Conservation (phyloP, 2,329 filamentous ascomycete genomes). For the Penicillium digitatum region DNA sequence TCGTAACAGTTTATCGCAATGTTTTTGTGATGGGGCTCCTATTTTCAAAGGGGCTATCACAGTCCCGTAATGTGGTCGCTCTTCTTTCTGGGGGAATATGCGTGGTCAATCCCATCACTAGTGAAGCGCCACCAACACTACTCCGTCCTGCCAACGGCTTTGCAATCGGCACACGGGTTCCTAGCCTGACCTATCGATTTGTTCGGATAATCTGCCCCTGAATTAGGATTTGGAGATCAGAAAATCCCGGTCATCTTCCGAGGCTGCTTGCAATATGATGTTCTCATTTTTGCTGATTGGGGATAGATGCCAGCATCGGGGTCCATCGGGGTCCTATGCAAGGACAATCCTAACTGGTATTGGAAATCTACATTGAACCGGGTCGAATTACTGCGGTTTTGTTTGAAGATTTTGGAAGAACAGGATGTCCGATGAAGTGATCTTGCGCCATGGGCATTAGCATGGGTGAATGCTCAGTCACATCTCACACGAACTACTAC, state of each 20-base stretch:
- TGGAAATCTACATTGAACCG: not conserved
- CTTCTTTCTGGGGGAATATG: not conserved
- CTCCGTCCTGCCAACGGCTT: not conserved
- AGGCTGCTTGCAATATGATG: not conserved
- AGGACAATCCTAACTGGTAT: not conserved
- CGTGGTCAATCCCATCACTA: not conserved
- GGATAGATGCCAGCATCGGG: not conserved
- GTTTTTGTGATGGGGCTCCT: constrained; percentile 1
- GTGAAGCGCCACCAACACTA: not conserved
- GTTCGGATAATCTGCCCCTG: not conserved
- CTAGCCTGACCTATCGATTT: not conserved
- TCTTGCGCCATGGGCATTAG: not conserved
- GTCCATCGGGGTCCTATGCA: not conserved
- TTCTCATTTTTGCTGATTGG: not conserved
- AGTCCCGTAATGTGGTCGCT: not conserved
- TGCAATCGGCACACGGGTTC: not conserved
- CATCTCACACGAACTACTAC: not conserved
- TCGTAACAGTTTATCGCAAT: not conserved
- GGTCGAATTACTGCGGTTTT: not conserved
- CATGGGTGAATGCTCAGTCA: not conserved
- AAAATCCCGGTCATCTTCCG: not conserved
- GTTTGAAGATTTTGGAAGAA: not conserved
- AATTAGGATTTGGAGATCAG: not conserved
- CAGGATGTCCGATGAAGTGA: not conserved
- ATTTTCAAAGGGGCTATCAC: constrained; percentile 5